Evolutionary conservation across 495 filamentous ascomycete species (phyloP).

Genomic region (Cudoniella acicularis): DNA sequence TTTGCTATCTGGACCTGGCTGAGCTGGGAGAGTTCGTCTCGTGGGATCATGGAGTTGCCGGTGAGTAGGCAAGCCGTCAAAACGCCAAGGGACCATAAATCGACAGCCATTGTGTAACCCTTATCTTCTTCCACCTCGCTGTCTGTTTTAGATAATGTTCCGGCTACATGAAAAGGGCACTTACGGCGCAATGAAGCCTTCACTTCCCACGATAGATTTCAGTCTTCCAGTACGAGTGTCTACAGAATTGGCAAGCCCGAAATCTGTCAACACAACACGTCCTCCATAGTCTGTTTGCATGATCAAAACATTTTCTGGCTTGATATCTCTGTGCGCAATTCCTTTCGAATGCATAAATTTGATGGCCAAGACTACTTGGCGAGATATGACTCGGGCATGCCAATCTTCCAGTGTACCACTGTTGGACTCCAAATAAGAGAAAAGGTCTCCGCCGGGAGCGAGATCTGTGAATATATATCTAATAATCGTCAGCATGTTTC

Average conservation of each 20-base stretch:
- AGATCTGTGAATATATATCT: constrained; percentile 66
- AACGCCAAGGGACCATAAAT: constrained; percentile 61
- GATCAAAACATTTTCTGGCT: constrained; percentile 92
- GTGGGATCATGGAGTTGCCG: constrained; percentile 33
- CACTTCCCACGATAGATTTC: constrained; percentile 61
- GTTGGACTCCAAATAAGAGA: constrained; percentile 47
- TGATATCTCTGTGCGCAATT: constrained; percentile 88
- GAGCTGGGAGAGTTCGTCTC: constrained; percentile 8
- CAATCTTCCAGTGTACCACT: constrained; percentile 53
- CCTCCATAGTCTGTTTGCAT: constrained; percentile 48
- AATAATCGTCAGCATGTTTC: background rate
- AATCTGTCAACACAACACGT: constrained; percentile 69
- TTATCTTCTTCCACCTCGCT: constrained; percentile 42
- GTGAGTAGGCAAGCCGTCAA: constrained; percentile 50
- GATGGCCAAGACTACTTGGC: constrained; percentile 74
- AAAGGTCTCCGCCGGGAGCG: constrained; percentile 61
- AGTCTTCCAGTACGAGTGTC: constrained; percentile 42
- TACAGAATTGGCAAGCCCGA: constrained; percentile 55
- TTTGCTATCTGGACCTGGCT: constrained; percentile 30
- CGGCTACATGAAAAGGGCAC: constrained; percentile 29
- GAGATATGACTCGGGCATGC: constrained; percentile 76
- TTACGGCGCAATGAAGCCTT: constrained; percentile 69
- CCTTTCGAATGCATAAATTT: constrained; percentile 77
- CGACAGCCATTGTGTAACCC: constrained; percentile 59
- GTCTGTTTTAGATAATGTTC: constrained; percentile 28